A percentile compares a stretch with the other conserved stretches of the same genome.
These are phyloP conservation scores for Lactifluus hygrophoroides DNA, from an alignment of 768 basidiomycete genomes.

Conservation along the genomic window DNA sequence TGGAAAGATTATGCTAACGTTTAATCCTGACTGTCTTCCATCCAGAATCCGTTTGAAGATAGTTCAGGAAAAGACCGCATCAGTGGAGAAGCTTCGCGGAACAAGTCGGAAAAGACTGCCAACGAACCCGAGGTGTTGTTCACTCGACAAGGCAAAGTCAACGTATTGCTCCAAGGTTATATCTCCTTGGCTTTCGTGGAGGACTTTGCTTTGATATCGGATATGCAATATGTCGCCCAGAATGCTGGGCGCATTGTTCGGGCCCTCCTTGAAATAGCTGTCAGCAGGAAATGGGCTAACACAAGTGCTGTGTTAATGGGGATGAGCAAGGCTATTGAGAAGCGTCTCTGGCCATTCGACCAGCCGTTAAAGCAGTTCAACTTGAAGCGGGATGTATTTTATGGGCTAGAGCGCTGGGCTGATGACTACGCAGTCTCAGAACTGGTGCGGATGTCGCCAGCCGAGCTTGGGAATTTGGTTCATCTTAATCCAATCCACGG, in stretches of 20 bases:
- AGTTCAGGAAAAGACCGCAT: slow-evolving; percentile 9
- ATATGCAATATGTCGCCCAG: slow-evolving; percentile 88
- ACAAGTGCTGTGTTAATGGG: slow-evolving; percentile 73
- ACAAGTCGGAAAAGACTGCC: background rate
- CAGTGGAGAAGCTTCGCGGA: slow-evolving; percentile 8
- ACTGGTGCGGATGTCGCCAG: slow-evolving; percentile 55
- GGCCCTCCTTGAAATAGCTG: slow-evolving; percentile 89
- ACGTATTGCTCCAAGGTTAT: slow-evolving; percentile 85
- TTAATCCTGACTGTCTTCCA: background rate
- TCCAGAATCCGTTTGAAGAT: slow-evolving; percentile 10
- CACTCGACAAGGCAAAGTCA: slow-evolving; percentile 68
- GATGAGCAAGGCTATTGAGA: slow-evolving; percentile 89
- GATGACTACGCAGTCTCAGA: slow-evolving; percentile 74
- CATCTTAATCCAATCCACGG: slow-evolving; percentile 86
- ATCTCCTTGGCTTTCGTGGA: slow-evolving; percentile 77
- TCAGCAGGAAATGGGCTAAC: slow-evolving; percentile 87
- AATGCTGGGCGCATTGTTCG: slow-evolving; percentile 92
- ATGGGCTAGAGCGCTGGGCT: slow-evolving; percentile 71
- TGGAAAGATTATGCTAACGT: slow-evolving; percentile 53
- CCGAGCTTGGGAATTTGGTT: slow-evolving; percentile 67
- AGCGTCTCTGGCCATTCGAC: slow-evolving; percentile 90
- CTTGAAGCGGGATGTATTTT: slow-evolving; percentile 68
- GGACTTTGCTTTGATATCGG: slow-evolving; percentile 95
- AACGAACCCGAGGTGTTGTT: slow-evolving; percentile 1
- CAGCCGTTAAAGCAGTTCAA: slow-evolving; percentile 81